Evolutionary conservation across 352 stramenopile species (phyloP).

Genomic region (Pythium utonaiense): DNA sequence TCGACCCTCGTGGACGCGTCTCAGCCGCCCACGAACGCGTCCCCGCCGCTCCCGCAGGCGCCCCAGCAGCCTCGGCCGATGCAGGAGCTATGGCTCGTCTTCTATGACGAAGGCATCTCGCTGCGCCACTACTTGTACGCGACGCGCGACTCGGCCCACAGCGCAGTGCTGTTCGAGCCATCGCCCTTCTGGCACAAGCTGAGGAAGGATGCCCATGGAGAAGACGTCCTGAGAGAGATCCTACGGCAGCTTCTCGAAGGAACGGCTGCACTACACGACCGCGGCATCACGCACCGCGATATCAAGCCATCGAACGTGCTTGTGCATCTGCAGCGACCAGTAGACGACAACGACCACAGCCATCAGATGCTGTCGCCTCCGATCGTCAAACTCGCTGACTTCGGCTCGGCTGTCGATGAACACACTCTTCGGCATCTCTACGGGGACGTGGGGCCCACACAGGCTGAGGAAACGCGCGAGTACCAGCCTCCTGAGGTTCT

Average conservation of each 20-base stretch:
- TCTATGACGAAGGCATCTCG: constrained; percentile 87
- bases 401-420: constrained; percentile 84
- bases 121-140: constrained; percentile 87
- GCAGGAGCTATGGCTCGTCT: constrained; percentile 87
- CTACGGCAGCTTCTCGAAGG: constrained; percentile 92
- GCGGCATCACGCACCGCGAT: constrained; percentile 90
- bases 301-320: constrained; percentile 84
- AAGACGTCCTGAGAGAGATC: constrained; percentile 87
- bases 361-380: constrained; percentile 2
- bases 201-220: constrained; percentile 42
- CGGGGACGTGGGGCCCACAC: constrained; percentile 59
- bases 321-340: constrained; percentile 24
- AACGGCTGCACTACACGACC: constrained; percentile 85
- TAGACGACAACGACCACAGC: background rate
- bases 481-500: constrained; percentile 94
- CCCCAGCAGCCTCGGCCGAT: constrained; percentile 4
- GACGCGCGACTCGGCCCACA: constrained; percentile 37
- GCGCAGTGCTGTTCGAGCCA: constrained; percentile 58
- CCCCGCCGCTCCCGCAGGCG: background rate
- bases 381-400: constrained; percentile 81
- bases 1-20: background rate
- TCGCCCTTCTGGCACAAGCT: constrained; percentile 82
- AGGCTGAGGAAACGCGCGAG: constrained; percentile 91
- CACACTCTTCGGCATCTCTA: constrained; percentile 80
- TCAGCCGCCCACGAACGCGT: background rate